Conservation (phyloP, 2,329 filamentous ascomycete species). For the Graphilbum ipis-grandicollis region DNA sequence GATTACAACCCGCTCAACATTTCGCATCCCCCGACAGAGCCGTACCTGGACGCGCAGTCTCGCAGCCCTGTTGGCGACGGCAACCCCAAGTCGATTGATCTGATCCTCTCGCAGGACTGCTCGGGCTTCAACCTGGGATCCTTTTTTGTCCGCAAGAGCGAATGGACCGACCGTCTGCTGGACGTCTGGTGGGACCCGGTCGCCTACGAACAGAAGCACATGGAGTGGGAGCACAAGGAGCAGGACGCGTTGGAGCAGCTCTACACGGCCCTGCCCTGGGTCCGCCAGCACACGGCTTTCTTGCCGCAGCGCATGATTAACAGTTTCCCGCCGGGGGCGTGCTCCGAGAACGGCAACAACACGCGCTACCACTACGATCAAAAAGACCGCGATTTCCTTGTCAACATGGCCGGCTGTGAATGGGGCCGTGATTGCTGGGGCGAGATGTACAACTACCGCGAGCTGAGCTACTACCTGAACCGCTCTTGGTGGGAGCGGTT, state of each 20-base stretch:
- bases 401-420: slow-evolving; percentile 97
- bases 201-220: slow-evolving; percentile 93
- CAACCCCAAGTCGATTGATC: slow-evolving; percentile 60
- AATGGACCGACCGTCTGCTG: slow-evolving; percentile 79
- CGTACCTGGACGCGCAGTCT: slow-evolving; percentile 60
- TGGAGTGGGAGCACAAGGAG: slow-evolving; percentile 98
- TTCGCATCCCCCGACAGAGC: slow-evolving; percentile 56
- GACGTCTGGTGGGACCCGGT: slow-evolving; percentile 99
- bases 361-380: slow-evolving; percentile 71
- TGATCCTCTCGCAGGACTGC: slow-evolving; percentile 86
- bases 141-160: slow-evolving; percentile 74
- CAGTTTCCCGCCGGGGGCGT: slow-evolving; percentile 82
- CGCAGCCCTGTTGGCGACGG: slow-evolving; percentile 63
- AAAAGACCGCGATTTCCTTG: slow-evolving; percentile 74
- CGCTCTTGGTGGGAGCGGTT: slow-evolving; percentile 63
- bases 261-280: slow-evolving; percentile 83
- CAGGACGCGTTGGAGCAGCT: slow-evolving; percentile 89
- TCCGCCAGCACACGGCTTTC: slow-evolving; percentile 76
- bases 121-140: slow-evolving; percentile 91
- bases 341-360: slow-evolving; percentile 60
- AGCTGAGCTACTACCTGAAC: slow-evolving; percentile 82
- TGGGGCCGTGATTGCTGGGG: slow-evolving; percentile 96
- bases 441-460: slow-evolving; percentile 91
- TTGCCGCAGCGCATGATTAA: slow-evolving; percentile 85
- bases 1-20: slow-evolving; percentile 91